Evolutionary conservation across 306 rosid species (phyloP), one percentile per base, ranked within the genome.

Genomic region (Medicago lupulina): DNA sequence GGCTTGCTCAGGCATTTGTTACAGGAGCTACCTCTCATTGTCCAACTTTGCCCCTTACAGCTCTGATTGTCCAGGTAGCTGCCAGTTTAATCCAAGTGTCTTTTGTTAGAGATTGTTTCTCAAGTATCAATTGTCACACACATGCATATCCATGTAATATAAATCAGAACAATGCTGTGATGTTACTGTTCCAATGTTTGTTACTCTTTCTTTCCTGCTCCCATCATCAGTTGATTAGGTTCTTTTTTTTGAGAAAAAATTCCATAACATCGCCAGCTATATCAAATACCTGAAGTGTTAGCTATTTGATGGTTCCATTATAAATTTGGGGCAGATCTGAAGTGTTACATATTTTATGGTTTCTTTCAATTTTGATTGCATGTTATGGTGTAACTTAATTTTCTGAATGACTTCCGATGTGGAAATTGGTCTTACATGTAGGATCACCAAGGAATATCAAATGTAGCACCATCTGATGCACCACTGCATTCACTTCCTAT

Each of bases 361-460:
- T 38, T 31, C 16, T 80, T 64, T 69, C 12, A 28, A 36, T 61
- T 83, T 44, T 75, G 61, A 64, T 70, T 2, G 71, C 61, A 60
- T 39, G 67, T 39, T 77, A 62, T 63, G 63, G 25, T 43, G 43
- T 54, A 69, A 25, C 66, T 74, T 69, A 31, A 31, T 67, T 75
- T 61, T 80, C 63, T 70, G 19, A 60, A 39, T 65, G 65, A 39
- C 9, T 21, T 75, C 25, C 15, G 6, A 49, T 41, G 9, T 69
- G 74, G 25, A 49, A 64, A 44, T 62, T 68, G 76, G 70, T 75
- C 78, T 74, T 79, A 9, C 74, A 13, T 67, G 73, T 74, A 95
- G 99, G 93, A 95, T 78, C 98, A 95, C 84, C 88, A 79, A 87
- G 99, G 99, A 79, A 88, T 95, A 83, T 95, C 99, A 75, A 95